Percentiles rank a stretch among this genome's conserved stretches.
These are phyloP conservation scores for Rhizophagus sp. DNA, from an alignment of 192 early-diverging fungal species.

Conservation along the genomic window DNA sequence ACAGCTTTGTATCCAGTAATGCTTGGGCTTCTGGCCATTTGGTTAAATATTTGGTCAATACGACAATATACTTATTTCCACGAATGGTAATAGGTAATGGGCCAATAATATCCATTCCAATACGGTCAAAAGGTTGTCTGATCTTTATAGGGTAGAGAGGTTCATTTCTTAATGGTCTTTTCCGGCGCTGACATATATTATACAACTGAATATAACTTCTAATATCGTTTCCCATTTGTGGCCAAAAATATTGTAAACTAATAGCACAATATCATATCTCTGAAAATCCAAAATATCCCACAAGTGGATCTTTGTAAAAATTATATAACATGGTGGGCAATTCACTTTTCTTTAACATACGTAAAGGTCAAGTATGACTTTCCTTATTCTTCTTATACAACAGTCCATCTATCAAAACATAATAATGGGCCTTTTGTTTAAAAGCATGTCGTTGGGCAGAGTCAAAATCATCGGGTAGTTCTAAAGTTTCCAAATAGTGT, in stretches of 20 bases:
- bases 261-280: too few species aligned
- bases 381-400: too few species aligned
- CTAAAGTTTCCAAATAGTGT: too few species aligned
- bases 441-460: too few species aligned
- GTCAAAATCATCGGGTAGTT: too few species aligned
- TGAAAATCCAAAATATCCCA: too few species aligned
- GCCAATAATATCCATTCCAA: constrained; percentile 4
- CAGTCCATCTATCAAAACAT: too few species aligned
- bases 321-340: too few species aligned
- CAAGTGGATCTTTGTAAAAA: too few species aligned
- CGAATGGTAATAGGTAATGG: not conserved
- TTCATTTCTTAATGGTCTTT: not conserved
- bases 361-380: too few species aligned
- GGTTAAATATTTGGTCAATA: not conserved
- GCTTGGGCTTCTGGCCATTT: constrained; percentile 10
- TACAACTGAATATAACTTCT: not conserved
- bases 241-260: not conserved
- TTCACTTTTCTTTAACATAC: too few species aligned
- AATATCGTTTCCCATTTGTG: not conserved
- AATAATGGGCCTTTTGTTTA: too few species aligned
- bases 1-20: not conserved
- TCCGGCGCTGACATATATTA: not conserved
- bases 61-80: not conserved
- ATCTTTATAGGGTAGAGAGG: not conserved
- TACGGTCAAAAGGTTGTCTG: not conserved